Conservation (phyloP, 2,329 filamentous ascomycete genomes). For the Trichocomaceae sp. region DNA sequence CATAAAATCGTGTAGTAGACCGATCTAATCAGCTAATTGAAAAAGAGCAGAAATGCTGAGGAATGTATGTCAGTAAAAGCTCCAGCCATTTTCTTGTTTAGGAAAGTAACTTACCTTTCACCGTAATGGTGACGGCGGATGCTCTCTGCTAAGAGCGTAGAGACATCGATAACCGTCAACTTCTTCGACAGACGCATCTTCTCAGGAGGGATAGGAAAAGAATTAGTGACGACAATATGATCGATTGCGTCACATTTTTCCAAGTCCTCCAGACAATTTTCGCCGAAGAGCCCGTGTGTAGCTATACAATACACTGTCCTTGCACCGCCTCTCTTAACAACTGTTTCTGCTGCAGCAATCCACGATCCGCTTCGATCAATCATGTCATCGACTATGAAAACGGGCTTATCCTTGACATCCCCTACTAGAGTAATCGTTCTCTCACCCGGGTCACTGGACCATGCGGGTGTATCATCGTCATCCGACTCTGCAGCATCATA, state of each 20-base stretch:
- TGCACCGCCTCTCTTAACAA: slow-evolving; percentile 84
- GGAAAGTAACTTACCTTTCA: slow-evolving; percentile 54
- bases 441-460: slow-evolving; percentile 67
- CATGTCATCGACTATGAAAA: slow-evolving; percentile 97
- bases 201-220: slow-evolving; percentile 79
- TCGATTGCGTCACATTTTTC: slow-evolving; percentile 91
- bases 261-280: slow-evolving; percentile 81
- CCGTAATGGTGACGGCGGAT: slow-evolving; percentile 96
- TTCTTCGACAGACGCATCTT: slow-evolving; percentile 68
- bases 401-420: slow-evolving; percentile 78
- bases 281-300: slow-evolving; percentile 90
- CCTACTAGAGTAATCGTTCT: slow-evolving; percentile 97
- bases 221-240: slow-evolving; percentile 91
- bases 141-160: slow-evolving; percentile 79
- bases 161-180: slow-evolving; percentile 82
- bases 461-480: slow-evolving; percentile 54
- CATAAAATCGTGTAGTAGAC: slow-evolving; percentile 9
- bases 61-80: slow-evolving; percentile 16
- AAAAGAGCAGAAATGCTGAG: slow-evolving; percentile 52
- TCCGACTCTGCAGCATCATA: slow-evolving; percentile 82
- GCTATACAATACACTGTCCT: slow-evolving; percentile 97
- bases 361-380: slow-evolving; percentile 95
- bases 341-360: slow-evolving; percentile 95
- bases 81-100: slow-evolving; percentile 29
- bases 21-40: slow-evolving; percentile 50